Evolutionary conservation across 495 filamentous ascomycete genomes (phyloP).

Genomic region (Hamigera avellanea): DNA sequence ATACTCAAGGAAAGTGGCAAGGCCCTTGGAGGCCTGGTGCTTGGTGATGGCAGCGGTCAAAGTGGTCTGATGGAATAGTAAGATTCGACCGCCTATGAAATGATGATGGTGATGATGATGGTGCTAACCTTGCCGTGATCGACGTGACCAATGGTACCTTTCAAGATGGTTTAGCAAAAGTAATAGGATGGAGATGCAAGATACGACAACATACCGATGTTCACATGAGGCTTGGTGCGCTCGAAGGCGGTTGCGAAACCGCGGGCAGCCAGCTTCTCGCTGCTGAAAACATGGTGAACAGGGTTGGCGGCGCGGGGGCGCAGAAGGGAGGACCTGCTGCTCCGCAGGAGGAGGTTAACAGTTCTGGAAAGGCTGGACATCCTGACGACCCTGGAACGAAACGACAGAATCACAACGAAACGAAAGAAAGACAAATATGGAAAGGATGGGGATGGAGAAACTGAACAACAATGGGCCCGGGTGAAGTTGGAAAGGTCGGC

Average conservation of each 20-base stretch:
- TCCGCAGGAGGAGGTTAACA: conserved; percentile 56
- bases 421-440: conserved; percentile 17
- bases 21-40: conserved; percentile 83
- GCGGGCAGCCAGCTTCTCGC: conserved; percentile 54
- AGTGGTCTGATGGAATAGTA: conserved; percentile 60
- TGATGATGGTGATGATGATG: not conserved
- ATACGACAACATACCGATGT: conserved; percentile 58
- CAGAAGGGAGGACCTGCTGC: conserved; percentile 51
- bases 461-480: conserved; percentile 6
- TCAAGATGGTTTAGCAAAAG: conserved; percentile 4
- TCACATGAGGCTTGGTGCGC: conserved; percentile 93
- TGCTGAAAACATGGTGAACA: conserved; percentile 56
- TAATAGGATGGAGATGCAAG: not conserved
- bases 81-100: conserved; percentile 14
- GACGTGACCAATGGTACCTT: conserved; percentile 96
- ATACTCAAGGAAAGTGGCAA: conserved; percentile 91
- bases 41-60: conserved; percentile 98
- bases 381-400: conserved; percentile 27
- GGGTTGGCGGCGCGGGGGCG: conserved; percentile 52
- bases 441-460: conserved; percentile 21
- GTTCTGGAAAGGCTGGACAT: conserved; percentile 58
- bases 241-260: conserved; percentile 72
- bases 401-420: conserved; percentile 19
- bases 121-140: conserved; percentile 92
- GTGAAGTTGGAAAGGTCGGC: conserved; percentile 14